Evolutionary conservation across 2,329 filamentous ascomycete species (phyloP).

Genomic region (Cadophora sp.): DNA sequence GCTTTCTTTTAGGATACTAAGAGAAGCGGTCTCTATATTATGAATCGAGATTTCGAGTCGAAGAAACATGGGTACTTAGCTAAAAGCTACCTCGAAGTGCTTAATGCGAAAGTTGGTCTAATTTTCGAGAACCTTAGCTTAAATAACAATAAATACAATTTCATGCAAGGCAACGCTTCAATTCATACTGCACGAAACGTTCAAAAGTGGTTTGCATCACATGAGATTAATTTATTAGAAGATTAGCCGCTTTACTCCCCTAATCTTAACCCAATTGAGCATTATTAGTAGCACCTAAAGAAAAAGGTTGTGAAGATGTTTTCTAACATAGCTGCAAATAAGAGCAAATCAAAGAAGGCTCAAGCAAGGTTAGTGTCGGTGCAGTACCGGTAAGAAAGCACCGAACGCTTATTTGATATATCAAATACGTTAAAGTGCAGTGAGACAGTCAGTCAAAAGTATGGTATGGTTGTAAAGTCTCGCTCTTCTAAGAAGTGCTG

Average conservation of each 20-base stretch:
- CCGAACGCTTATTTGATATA: too few relatives aligned
- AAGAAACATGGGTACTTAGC: slow-evolving; percentile 11
- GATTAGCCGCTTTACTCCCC: neutral
- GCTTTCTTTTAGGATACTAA: neutral
- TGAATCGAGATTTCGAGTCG: slow-evolving; percentile 15
- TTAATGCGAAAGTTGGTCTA: neutral
- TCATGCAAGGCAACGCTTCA: neutral
- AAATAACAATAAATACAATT: neutral
- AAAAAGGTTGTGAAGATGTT: too few relatives aligned
- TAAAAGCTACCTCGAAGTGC: neutral
- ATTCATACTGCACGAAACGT: neutral
- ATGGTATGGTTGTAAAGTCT: too few relatives aligned
- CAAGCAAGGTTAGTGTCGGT: too few relatives aligned
- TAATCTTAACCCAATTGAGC: neutral
- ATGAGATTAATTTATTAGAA: neutral
- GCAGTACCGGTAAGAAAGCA: too few relatives aligned
- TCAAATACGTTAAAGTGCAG: too few relatives aligned
- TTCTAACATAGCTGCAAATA: too few relatives aligned
- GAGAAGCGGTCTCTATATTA: slow-evolving; percentile 14
- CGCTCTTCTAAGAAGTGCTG: too few relatives aligned
- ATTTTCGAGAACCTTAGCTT: neutral
- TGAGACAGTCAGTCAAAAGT: too few relatives aligned
- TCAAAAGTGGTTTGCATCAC: neutral
- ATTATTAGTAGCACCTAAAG: too few relatives aligned
- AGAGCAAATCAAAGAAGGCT: too few relatives aligned